Conservation (phyloP, 2,329 filamentous ascomycete genomes). For the Diplodia scrobiculata region DNA sequence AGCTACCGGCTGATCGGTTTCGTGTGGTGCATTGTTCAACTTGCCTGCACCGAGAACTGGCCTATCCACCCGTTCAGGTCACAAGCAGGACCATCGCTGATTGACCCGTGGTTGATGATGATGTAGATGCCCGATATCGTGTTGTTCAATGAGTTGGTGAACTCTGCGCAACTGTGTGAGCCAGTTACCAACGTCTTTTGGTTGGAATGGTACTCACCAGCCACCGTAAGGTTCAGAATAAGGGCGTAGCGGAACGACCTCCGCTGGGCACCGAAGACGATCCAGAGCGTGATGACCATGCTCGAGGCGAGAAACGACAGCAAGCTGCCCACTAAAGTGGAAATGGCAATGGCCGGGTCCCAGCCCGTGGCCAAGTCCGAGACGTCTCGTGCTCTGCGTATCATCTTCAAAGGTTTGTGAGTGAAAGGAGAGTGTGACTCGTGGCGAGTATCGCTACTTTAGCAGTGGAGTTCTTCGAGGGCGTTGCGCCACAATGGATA, state of each 20-base stretch:
- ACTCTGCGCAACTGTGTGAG: slow-evolving; percentile 37
- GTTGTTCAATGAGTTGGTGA: slow-evolving; percentile 50
- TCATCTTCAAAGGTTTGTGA: neutral
- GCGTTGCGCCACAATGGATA: neutral
- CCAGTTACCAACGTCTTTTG: too few relatives aligned
- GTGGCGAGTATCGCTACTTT: neutral
- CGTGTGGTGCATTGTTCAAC: neutral
- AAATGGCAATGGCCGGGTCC: slow-evolving; percentile 30
- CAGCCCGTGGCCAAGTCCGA: slow-evolving; percentile 3
- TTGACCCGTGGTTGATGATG: slow-evolving; percentile 36
- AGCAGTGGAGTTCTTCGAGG: neutral
- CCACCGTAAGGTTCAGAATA: slow-evolving; percentile 36
- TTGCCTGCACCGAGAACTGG: slow-evolving; percentile 51
- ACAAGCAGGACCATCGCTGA: slow-evolving; percentile 43
- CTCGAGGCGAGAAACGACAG: slow-evolving; percentile 33
- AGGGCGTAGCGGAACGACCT: slow-evolving; percentile 36
- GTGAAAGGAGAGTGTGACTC: neutral
- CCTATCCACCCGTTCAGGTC: slow-evolving; percentile 51
- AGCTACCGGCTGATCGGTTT: neutral
- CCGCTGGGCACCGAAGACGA: slow-evolving; percentile 32
- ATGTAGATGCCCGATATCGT: slow-evolving; percentile 47
- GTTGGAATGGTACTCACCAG: slow-evolving; percentile 30
- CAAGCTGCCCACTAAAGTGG: slow-evolving; percentile 35
- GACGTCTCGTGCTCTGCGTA: slow-evolving; percentile 13
- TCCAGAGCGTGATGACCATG: slow-evolving; percentile 33